Base-by-base conservation (phyloP, 257 asterid species). In the Solanum medicagineum region DNA sequence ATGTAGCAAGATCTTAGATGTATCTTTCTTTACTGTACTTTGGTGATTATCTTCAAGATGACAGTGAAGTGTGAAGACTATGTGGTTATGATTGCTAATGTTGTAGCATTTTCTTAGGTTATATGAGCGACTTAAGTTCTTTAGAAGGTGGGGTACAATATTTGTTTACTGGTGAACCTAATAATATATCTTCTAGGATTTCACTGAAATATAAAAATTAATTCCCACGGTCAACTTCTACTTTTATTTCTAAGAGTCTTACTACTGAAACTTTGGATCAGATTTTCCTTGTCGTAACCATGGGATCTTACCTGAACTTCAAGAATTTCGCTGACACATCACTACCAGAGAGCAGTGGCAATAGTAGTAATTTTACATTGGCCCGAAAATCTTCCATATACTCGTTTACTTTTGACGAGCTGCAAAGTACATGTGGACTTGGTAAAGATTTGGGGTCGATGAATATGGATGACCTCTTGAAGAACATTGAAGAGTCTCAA, bases 391-490 rank as follows among this genome's bases (percentile, higher is more conserved):
- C 99, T 79, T 94, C 99, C 3, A 68, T 95, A 65, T 95, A 87
- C 88, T 92, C 97, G 53, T 89, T 95, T 84, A 95, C 99, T 2
- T 93, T 95, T 79, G 99, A 95, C 70, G 98, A 95, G 92, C 92
- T 95, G 85, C 98, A 94, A 88, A 90, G 51, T 81, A 81, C 97
- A 14, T 80, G 97, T 86, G 97, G 94, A 65, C 73, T 91, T 8
- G 97, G 97, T 26, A 95, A 90, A 91, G 98, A 95, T 68, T 91
- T 93, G 36, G 99, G 99, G 26, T 94, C 97, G 9, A 92, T 95
- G 97, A 95, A 95, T 85, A 94, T 95, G 98, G 99, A 95, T 89
- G 99, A 95, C 49, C 93, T 95, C 15, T 53, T 95, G 42, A 95
- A 94, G 91, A 95, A 92, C 90, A 92, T 95, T 47, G 99, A 95